phyloP scores from a whole-genome alignment of 73 alveolate genomes.

The Symbiodinium pilosum region DNA sequence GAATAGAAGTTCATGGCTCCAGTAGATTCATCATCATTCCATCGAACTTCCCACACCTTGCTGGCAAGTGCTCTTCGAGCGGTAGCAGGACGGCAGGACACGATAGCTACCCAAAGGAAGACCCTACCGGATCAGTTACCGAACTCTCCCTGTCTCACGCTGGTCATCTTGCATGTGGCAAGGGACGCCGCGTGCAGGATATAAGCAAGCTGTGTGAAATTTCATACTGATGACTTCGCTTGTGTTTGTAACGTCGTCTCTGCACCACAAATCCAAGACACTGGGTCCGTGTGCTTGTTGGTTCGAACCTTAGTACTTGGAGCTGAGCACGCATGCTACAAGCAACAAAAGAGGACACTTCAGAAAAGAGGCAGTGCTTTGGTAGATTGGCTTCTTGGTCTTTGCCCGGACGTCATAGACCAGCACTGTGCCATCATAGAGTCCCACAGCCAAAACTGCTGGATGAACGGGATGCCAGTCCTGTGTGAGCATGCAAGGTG shows the following conservation, averaged over 20 bases:
- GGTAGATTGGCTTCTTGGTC: slow-evolving; percentile 98
- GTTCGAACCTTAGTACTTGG: slow-evolving; percentile 96
- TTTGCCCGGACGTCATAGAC: slow-evolving; percentile 99
- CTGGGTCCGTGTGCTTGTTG: slow-evolving; percentile 99
- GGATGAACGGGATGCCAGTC: slow-evolving; percentile 99
- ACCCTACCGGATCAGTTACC: too few relatives aligned
- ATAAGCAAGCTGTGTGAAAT: too few relatives aligned
- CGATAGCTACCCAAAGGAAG: too few relatives aligned
- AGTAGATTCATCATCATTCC: slow-evolving; percentile 97
- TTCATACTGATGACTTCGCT: too few relatives aligned
- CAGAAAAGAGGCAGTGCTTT: slow-evolving; percentile 96
- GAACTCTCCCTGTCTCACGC: too few relatives aligned
- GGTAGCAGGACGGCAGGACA: too few relatives aligned
- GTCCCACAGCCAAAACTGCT: slow-evolving; percentile 99
- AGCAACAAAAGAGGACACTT: background rate
- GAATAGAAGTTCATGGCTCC: slow-evolving; percentile 98
- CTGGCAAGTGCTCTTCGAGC: background rate
- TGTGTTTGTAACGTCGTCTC: too few relatives aligned
- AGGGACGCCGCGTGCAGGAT: too few relatives aligned
- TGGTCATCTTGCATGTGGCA: too few relatives aligned
- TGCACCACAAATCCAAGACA: slow-evolving; percentile 99
- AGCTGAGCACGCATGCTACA: too few relatives aligned
- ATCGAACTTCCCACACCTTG: slow-evolving; percentile 82
- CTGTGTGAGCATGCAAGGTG: background rate
- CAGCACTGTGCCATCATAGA: slow-evolving; percentile 99